Evolutionary conservation across 2,329 filamentous ascomycete genomes (phyloP), one percentile per base, ranked within the genome.

Genomic region (Fusarium haematococcum): DNA sequence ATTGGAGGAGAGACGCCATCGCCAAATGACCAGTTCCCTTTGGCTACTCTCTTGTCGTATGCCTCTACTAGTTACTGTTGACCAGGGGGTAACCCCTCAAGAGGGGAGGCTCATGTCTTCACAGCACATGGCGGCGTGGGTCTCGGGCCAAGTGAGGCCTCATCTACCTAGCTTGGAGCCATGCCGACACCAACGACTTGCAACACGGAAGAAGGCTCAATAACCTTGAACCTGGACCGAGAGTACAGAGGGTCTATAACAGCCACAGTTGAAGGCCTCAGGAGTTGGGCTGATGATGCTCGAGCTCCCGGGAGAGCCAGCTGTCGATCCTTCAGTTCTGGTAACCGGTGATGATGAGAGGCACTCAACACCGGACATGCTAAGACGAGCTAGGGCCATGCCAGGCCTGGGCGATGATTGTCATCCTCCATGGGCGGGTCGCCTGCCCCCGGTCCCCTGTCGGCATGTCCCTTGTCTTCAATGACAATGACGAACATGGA

Each of bases 401-500:
- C 59, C 71, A 66, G 71, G 65, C 52, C 65, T 30, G 35, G 71
- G 43, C 48, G 41, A 67, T 48, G 68, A 59, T 57, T 67, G 58
- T 71, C 61, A 69, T 67, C 54, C 64, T 73, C 66, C 61, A 48
- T 45, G 52, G 59, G 65, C 35, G 41, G 57, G 41, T 56, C 59
- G 41, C 65, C 50, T 68, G 67, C 68, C 58, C 70, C 68, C 33
- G 63, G 62, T 65, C 59, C 54, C 54, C 30, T 33, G 67, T 30
- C 37, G 65, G 61, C 67, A 65, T 69, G 56, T 60, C 63, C 74
- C 73, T 75, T 65, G 69, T 68, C 68, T 61, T 59, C 71, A 65
- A 69, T 69, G 68, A 67, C 68, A 77, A 77, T 78, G 76, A 78
- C 75, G 76, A 77, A 76, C 74, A 76, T 77, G 71, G 67, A 74